Conservation (phyloP, 2,329 filamentous ascomycete species). For the Cladosporium oxysporum region DNA sequence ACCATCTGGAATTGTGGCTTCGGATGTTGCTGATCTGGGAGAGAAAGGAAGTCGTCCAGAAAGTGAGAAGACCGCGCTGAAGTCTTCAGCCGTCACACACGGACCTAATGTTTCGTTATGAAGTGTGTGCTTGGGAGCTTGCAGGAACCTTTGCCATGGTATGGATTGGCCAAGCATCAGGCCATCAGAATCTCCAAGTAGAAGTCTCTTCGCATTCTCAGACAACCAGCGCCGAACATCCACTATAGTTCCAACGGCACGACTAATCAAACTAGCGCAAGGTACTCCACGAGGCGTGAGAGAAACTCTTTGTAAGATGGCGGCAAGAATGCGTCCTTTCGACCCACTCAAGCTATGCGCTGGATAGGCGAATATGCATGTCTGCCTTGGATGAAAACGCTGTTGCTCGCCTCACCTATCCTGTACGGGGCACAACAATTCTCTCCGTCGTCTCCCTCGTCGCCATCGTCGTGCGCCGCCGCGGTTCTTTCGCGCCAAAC, state of each 20-base stretch:
- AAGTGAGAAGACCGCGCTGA: background rate
- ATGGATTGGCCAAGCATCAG: background rate
- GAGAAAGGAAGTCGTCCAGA: background rate
- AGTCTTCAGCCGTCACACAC: background rate
- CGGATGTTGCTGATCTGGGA: background rate
- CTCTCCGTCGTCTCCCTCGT: no score
- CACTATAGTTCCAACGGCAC: background rate
- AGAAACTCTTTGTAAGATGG: background rate
- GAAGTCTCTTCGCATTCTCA: background rate
- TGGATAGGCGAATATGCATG: background rate
- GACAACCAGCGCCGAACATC: background rate
- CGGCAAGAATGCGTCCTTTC: no score
- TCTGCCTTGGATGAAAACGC: background rate
- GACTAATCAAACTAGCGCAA: background rate
- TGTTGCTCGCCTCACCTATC: background rate
- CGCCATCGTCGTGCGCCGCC: background rate
- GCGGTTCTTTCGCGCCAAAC: background rate
- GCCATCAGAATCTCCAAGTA: background rate
- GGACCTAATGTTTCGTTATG: background rate
- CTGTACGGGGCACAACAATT: background rate
- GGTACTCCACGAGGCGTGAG: background rate
- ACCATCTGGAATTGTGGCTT: background rate
- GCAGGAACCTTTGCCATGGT: background rate
- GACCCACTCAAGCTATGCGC: background rate
- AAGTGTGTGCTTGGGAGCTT: background rate